These are phyloP conservation scores for Auriscalpium vulgare DNA, from an alignment of 768 basidiomycete species.

Conservation along the genomic window DNA sequence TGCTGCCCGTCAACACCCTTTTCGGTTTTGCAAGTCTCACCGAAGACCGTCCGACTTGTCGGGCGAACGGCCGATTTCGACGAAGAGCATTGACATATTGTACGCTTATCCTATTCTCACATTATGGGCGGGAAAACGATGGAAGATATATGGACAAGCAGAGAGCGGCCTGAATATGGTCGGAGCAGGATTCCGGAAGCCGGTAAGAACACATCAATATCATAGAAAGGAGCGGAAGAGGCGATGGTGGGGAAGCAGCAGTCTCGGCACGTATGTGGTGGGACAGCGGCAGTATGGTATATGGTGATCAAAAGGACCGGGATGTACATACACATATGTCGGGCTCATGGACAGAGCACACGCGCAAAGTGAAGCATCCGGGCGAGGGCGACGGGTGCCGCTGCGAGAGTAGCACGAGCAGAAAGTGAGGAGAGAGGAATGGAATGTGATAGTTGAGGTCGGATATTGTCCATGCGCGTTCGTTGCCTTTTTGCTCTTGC, in stretches of 20 bases:
- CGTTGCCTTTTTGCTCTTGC: not conserved
- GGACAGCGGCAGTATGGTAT: not conserved
- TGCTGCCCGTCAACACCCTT: not conserved
- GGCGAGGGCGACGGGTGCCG: not conserved
- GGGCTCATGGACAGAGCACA: not conserved
- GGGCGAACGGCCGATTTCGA: no score
- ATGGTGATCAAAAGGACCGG: not conserved
- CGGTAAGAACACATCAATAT: not conserved
- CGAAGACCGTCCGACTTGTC: not conserved
- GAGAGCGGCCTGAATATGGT: no score
- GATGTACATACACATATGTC: not conserved
- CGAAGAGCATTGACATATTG: not conserved
- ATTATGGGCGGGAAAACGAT: not conserved
- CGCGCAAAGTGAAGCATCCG: not conserved
- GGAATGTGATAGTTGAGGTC: not conserved
- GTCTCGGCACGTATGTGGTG: not conserved
- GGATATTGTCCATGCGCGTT: not conserved
- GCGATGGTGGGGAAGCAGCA: not conserved
- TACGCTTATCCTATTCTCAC: conserved; percentile 2
- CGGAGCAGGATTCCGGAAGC: not conserved
- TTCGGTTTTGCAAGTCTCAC: not conserved
- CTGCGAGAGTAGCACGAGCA: not conserved
- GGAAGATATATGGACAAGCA: not conserved
- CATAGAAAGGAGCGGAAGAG: not conserved
- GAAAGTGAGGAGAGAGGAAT: not conserved